phyloP scores from a whole-genome alignment of 2,329 filamentous ascomycete species.

The Diaporthe ilicicola region DNA sequence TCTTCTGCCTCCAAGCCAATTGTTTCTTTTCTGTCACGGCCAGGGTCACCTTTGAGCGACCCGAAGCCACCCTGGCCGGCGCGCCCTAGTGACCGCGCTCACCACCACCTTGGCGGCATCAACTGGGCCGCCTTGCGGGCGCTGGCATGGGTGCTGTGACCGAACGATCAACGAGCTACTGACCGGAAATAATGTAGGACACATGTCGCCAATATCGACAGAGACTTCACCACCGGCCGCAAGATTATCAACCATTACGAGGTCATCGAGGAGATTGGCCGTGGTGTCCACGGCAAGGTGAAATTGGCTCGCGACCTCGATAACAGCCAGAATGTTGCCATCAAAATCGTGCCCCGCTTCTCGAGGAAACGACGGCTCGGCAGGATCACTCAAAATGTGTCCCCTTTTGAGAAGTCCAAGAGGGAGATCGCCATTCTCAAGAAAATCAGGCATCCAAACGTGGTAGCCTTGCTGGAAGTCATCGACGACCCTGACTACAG shows the following conservation, averaged over 20 bases:
- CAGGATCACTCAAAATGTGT: conserved; percentile 70
- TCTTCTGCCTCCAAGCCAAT: conserved; percentile 36
- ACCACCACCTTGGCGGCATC: background rate
- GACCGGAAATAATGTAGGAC: conserved; percentile 63
- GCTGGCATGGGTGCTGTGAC: background rate
- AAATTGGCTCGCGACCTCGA: conserved; percentile 87
- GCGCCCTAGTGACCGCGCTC: background rate
- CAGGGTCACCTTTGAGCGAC: background rate
- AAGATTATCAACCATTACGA: conserved; percentile 99
- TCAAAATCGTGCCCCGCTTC: conserved; percentile 98
- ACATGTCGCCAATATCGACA: conserved; percentile 89
- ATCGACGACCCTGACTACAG: conserved; percentile 96
- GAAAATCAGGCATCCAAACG: conserved; percentile 97
- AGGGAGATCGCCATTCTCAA: conserved; percentile 98
- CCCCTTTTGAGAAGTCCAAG: conserved; percentile 82
- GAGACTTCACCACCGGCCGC: conserved; percentile 86
- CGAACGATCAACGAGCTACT: background rate
- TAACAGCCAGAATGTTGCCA: conserved; percentile 83
- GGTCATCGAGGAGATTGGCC: conserved; percentile 93
- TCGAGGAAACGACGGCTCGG: conserved; percentile 94
- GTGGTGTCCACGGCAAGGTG: conserved; percentile 96
- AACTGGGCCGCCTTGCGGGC: background rate
- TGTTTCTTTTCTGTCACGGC: background rate
- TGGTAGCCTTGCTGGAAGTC: conserved; percentile 93
- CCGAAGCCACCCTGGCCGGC: background rate